phyloP scores from a whole-genome alignment of 805 yeast species.

The Yamadazyma kitorensis region DNA sequence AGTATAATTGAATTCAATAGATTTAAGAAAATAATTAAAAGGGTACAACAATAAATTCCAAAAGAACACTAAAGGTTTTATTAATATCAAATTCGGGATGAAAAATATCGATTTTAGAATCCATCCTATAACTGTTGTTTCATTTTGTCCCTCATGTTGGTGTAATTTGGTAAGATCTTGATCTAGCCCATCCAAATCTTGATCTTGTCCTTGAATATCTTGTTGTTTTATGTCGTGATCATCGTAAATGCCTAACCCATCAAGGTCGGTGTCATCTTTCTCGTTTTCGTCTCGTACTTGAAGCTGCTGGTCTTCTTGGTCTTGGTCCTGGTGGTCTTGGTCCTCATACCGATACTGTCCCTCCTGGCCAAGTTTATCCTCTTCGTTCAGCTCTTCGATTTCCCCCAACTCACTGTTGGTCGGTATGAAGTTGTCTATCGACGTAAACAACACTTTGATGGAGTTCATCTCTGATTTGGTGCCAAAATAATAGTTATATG shows the following conservation, averaged over 20 bases:
- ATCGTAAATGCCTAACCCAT: not conserved
- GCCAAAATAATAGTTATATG: not conserved
- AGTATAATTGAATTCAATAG: conserved; percentile 8
- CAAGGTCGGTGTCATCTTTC: not conserved
- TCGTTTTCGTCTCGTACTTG: not conserved
- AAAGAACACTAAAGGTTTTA: conserved; percentile 49
- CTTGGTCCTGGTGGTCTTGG: not conserved
- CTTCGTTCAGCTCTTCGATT: conserved; percentile 6
- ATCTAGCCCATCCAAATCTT: too few relatives aligned
- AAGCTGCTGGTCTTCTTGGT: not conserved
- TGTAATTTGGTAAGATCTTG: too few relatives aligned
- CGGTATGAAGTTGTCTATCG: conserved; percentile 26
- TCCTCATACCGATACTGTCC: not conserved
- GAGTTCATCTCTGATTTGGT: conserved; percentile 26
- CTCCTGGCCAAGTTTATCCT: not conserved
- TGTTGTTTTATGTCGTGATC: not conserved
- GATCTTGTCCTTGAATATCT: not conserved
- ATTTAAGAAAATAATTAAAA: conserved; percentile 27
- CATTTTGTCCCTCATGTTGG: not conserved
- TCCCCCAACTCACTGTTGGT: conserved; percentile 3
- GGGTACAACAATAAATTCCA: conserved; percentile 60
- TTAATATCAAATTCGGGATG: conserved; percentile 37
- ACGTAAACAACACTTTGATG: conserved; percentile 30
- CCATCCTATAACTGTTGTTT: not conserved
- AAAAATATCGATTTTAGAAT: conserved; percentile 6